Evolutionary conservation across 495 filamentous ascomycete species (phyloP).

Genomic region (Penicillium arizonense): DNA sequence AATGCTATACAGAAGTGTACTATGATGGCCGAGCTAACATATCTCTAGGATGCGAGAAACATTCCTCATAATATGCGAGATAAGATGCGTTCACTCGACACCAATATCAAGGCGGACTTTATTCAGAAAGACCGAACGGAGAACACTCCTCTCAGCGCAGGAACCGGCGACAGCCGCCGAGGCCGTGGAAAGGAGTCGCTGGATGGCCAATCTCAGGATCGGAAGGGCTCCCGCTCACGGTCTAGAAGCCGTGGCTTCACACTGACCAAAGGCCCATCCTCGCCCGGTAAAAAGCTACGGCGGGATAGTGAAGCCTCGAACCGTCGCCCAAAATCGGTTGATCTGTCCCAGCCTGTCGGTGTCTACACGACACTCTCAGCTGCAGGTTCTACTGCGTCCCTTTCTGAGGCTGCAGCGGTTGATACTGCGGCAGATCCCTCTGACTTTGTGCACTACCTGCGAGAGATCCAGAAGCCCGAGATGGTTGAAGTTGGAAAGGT

Average conservation of each 20-base stretch:
- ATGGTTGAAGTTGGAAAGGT: conserved; percentile 87
- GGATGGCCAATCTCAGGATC: conserved; percentile 36
- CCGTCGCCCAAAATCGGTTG: conserved; percentile 42
- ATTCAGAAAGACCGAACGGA: conserved; percentile 83
- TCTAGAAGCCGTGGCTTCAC: conserved; percentile 77
- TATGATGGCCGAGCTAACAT: conserved; percentile 34
- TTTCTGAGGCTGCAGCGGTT: conserved; percentile 38
- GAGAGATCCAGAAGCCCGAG: conserved; percentile 74
- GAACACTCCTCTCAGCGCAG: conserved; percentile 41
- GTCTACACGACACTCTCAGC: conserved; percentile 49
- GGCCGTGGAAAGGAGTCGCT: conserved; percentile 42
- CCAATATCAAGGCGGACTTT: conserved; percentile 91
- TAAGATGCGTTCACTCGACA: conserved; percentile 86
- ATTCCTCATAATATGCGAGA: conserved; percentile 91
- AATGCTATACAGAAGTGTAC: background rate
- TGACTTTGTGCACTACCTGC: conserved; percentile 80
- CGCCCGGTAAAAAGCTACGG: conserved; percentile 56
- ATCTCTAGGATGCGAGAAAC: conserved; percentile 72
- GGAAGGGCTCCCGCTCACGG: conserved; percentile 57
- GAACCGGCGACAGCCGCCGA: conserved; percentile 38
- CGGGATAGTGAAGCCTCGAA: conserved; percentile 40
- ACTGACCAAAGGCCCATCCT: conserved; percentile 59
- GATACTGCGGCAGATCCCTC: conserved; percentile 59
- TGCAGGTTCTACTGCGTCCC: conserved; percentile 37
- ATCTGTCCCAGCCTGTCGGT: conserved; percentile 42